Base-by-base conservation (phyloP, 2,329 filamentous ascomycete species). In the Fusarium sp. region DNA sequence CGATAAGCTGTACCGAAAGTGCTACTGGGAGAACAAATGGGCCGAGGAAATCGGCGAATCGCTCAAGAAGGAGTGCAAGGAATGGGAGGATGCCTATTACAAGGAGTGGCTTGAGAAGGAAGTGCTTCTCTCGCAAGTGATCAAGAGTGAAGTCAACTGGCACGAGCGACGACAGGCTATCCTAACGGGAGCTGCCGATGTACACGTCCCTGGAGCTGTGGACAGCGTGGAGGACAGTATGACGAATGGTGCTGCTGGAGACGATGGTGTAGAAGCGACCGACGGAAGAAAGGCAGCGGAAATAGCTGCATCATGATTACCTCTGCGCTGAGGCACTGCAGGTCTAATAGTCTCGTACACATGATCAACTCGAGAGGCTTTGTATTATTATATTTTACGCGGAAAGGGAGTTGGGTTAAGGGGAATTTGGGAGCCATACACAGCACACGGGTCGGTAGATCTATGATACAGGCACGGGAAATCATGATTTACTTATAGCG, bases 21-120 rank as follows among this genome's bases (percentile, higher is more conserved):
- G 88, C 78, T 83, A 85, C 53, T 84, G 87, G 67, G 89, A 94
- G 73, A 76, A 91, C 15, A 86, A 88, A 64, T 93, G 90, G 89
- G 88, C 89, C 1, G 84, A 88, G 64, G 83, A 87, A 58, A 88
- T 93, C 47, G 80, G 82, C 54, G 87, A 90, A 48, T 76, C 80
- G 35, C 79, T 95, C 46, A 84, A 83, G 67, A 80, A 79, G 51
- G 88, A 93, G 73, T 86, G 88, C 65, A 86, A 88, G 63, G 78
- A 79, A 39, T 83, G 90, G 74, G 90, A 94, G 74, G 84, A 85
- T 32, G 70, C 82, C 11, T 88, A 90, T 75, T 86, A 86, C 73
- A 82, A 87, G 61, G 90, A 92, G 72, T 95, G 91, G 91, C 79
- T 87, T 12, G 87, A 91, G 76, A 94, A 94, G 76, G 91, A 95